Evolutionary conservation across 1,139 yeast species (phyloP).

Genomic region (Candida frijolesensis): DNA sequence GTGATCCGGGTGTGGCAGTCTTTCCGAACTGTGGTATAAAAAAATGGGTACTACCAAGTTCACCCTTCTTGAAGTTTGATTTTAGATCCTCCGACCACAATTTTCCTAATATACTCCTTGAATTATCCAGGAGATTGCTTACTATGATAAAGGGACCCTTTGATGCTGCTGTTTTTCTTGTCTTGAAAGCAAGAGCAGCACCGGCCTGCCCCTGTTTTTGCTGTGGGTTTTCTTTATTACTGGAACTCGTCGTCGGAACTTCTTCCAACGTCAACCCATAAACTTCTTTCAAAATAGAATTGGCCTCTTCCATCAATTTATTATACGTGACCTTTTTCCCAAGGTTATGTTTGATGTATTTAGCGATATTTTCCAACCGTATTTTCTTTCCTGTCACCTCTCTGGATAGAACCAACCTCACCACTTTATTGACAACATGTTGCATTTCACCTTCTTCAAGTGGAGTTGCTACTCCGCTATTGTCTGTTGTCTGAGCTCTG

Average conservation of each 20-base stretch:
- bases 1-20: conserved; percentile 21
- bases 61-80: conserved; percentile 6
- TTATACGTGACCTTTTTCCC: conserved; percentile 21
- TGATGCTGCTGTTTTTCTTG: background rate
- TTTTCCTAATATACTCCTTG: conserved; percentile 25
- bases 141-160: conserved; percentile 22
- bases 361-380: conserved; percentile 22
- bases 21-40: conserved; percentile 19
- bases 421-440: conserved; percentile 21
- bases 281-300: conserved; percentile 23
- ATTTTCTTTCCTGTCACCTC: conserved; percentile 28
- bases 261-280: conserved; percentile 36
- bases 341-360: conserved; percentile 24
- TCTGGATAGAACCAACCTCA: conserved; percentile 27
- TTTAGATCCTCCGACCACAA: conserved; percentile 20
- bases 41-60: conserved; percentile 18
- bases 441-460: conserved; percentile 11
- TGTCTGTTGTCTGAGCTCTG: background rate
- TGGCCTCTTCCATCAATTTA: conserved; percentile 20
- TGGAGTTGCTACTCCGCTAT: background rate
- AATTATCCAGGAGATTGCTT: conserved; percentile 21
- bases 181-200: background rate
- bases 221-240: conserved; percentile 9
- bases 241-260: conserved; percentile 17
- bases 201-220: conserved; percentile 6